A percentile compares a stretch with the other conserved stretches of the same genome.
These are phyloP conservation scores for Epichloe elymi DNA, from an alignment of 2,329 filamentous ascomycete species.

Conservation along the genomic window DNA sequence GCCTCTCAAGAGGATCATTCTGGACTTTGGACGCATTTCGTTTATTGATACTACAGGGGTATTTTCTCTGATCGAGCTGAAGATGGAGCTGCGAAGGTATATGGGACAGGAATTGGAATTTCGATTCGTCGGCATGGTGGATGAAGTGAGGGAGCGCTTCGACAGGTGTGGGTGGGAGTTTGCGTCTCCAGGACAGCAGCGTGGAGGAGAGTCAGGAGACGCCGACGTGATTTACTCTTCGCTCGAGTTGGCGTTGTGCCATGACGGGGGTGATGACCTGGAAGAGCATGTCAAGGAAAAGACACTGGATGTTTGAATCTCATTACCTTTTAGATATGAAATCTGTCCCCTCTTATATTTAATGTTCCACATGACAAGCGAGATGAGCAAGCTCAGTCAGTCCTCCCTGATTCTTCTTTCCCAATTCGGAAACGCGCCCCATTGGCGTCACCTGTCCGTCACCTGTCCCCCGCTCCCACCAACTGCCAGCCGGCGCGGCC, in stretches of 20 bases:
- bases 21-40: slow-evolving; percentile 38
- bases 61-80: slow-evolving; percentile 33
- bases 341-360: too few relatives aligned
- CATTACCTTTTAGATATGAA: too few relatives aligned
- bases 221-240: slow-evolving; percentile 11
- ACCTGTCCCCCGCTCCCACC: too few relatives aligned
- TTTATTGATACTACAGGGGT: slow-evolving; percentile 42
- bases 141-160: slow-evolving; percentile 26
- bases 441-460: too few relatives aligned
- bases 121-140: slow-evolving; percentile 33
- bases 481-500: too few relatives aligned
- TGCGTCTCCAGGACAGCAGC: slow-evolving; percentile 15
- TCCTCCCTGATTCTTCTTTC: too few relatives aligned
- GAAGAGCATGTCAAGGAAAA: slow-evolving; percentile 7
- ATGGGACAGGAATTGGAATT: slow-evolving; percentile 32
- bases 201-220: slow-evolving; percentile 4
- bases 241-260: slow-evolving; percentile 9
- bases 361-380: too few relatives aligned
- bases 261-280: slow-evolving; percentile 7
- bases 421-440: too few relatives aligned
- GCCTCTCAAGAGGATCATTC: slow-evolving; percentile 33
- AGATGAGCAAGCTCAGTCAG: too few relatives aligned
- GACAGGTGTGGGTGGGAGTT: slow-evolving; percentile 25
- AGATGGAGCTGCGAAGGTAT: slow-evolving; percentile 34
- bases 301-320: slow-evolving; percentile 7